Percentiles rank a stretch among this genome's conserved stretches.
These are phyloP conservation scores for Boletus fagicola DNA, from an alignment of 768 basidiomycete genomes.

Conservation along the genomic window DNA sequence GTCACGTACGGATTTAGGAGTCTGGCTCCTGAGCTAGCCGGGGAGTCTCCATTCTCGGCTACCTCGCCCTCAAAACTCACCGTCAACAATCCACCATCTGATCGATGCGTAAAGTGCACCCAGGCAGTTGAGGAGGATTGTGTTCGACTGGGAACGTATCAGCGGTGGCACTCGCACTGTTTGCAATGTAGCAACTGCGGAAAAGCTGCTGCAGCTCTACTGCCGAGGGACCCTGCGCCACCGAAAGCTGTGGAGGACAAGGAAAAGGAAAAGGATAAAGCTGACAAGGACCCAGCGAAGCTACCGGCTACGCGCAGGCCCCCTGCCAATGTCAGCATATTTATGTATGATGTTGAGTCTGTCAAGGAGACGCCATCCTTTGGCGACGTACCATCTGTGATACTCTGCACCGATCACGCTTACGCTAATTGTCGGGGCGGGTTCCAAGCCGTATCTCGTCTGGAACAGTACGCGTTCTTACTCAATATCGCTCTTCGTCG, in stretches of 20 bases:
- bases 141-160: slow-evolving; percentile 91
- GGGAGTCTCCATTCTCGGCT: slow-evolving; percentile 72
- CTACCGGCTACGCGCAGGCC: slow-evolving; percentile 64
- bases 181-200: slow-evolving; percentile 83
- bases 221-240: slow-evolving; percentile 53
- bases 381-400: slow-evolving; percentile 68
- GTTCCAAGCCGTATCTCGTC: slow-evolving; percentile 87
- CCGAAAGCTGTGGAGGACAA: slow-evolving; percentile 52
- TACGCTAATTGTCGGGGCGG: slow-evolving; percentile 65
- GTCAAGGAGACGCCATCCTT: slow-evolving; percentile 66
- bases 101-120: slow-evolving; percentile 87
- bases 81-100: slow-evolving; percentile 75
- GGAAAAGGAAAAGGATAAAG: slow-evolving; percentile 41
- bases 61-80: slow-evolving; percentile 46
- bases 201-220: slow-evolving; percentile 64
- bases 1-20: slow-evolving; percentile 93
- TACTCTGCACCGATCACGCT: slow-evolving; percentile 78
- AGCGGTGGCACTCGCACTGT: slow-evolving; percentile 95
- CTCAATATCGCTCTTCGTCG: slow-evolving; percentile 93
- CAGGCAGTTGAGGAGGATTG: slow-evolving; percentile 97
- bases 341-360: slow-evolving; percentile 73
- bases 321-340: slow-evolving; percentile 77
- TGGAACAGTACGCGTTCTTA: slow-evolving; percentile 97
- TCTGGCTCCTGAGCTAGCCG: slow-evolving; percentile 86
- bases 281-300: slow-evolving; percentile 51